Conservation (phyloP, 192 early-diverging fungal species). For the Coemansia sp. region DNA sequence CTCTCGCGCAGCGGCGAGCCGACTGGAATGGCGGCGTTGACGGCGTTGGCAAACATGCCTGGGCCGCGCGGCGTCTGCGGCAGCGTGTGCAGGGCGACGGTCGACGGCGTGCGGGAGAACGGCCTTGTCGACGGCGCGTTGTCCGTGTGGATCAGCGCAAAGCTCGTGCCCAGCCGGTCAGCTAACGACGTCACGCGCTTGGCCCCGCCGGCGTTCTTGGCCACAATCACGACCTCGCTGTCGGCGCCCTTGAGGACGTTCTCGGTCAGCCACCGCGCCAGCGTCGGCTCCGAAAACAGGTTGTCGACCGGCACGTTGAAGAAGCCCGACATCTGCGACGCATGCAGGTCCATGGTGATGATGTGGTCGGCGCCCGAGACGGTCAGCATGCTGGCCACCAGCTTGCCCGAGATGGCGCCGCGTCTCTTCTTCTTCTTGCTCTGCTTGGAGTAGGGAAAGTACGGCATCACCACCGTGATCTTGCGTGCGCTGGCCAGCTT, state of each 20-base stretch:
- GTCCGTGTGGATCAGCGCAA: constrained; percentile 95
- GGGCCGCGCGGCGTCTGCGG: constrained; percentile 49
- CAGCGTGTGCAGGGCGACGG: constrained; percentile 53
- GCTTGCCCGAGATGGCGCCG: constrained; percentile 93
- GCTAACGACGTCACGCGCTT: constrained; percentile 95
- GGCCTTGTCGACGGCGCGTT: constrained; percentile 56
- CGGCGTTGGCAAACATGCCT: constrained; percentile 49
- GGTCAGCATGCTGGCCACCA: constrained; percentile 91
- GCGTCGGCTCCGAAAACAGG: constrained; percentile 84
- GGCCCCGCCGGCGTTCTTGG: constrained; percentile 93
- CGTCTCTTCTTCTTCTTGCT: constrained; percentile 98
- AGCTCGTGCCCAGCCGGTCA: constrained; percentile 87
- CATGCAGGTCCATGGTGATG: constrained; percentile 98
- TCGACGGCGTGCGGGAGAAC: constrained; percentile 54
- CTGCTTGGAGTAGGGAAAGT: constrained; percentile 97
- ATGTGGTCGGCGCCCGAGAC: constrained; percentile 96
- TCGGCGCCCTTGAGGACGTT: constrained; percentile 65
- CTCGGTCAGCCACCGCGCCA: constrained; percentile 83
- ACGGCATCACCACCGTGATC: constrained; percentile 95
- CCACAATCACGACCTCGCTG: constrained; percentile 73
- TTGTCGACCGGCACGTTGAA: constrained; percentile 95
- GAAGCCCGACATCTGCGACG: constrained; percentile 93
- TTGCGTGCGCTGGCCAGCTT: constrained; percentile 85
- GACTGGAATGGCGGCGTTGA: constrained; percentile 29
- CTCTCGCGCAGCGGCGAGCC: constrained; percentile 27